These are phyloP conservation scores for Echria macrotheca DNA, from an alignment of 495 filamentous ascomycete species.

Conservation along the genomic window DNA sequence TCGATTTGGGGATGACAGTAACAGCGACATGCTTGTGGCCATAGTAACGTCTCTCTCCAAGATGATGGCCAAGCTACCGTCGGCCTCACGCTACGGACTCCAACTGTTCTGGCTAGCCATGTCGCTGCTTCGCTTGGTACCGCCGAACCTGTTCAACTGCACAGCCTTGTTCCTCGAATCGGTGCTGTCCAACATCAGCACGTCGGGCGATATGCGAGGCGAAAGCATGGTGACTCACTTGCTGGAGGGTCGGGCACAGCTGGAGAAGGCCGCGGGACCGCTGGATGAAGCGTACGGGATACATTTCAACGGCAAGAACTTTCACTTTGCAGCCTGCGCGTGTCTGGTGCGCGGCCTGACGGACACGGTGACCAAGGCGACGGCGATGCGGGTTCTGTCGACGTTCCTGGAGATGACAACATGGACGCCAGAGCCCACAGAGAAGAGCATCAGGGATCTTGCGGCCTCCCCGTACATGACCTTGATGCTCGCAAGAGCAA, in stretches of 20 bases:
- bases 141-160: conserved; percentile 55
- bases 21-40: conserved; percentile 60
- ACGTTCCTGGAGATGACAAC: conserved; percentile 56
- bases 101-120: conserved; percentile 65
- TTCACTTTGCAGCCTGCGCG: conserved; percentile 58
- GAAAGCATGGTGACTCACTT: conserved; percentile 52
- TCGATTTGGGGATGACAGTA: conserved; percentile 53
- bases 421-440: conserved; percentile 19
- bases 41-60: conserved; percentile 60
- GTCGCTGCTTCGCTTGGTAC: conserved; percentile 57
- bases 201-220: conserved; percentile 50
- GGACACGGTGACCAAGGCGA: conserved; percentile 50
- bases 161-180: conserved; percentile 57
- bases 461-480: conserved; percentile 46
- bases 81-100: conserved; percentile 57
- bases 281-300: conserved; percentile 59
- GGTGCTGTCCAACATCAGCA: conserved; percentile 53
- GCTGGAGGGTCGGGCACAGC: conserved; percentile 47
- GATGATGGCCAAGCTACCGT: conserved; percentile 62
- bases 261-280: conserved; percentile 52
- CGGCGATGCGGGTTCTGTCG: conserved; percentile 50
- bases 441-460: conserved; percentile 27
- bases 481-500: conserved; percentile 43
- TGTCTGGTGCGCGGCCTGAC: conserved; percentile 56
- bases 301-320: conserved; percentile 55